A percentile compares a stretch with the other conserved stretches of the same genome.
Evolutionary conservation across 2,329 filamentous ascomycete genomes (phyloP).

Genomic region (Trichoderma sp.): DNA sequence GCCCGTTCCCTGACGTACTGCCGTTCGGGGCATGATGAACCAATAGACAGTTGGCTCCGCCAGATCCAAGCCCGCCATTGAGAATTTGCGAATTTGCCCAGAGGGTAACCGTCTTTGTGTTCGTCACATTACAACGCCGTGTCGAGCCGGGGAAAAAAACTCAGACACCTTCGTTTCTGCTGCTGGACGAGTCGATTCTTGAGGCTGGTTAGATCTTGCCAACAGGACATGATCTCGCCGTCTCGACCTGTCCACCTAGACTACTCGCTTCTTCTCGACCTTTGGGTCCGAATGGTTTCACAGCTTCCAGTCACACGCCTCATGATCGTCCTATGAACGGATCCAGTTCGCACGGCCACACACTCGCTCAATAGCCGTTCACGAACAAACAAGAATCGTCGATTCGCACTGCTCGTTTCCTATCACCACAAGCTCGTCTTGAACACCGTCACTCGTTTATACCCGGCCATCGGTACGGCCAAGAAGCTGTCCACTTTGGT

Average conservation of each 20-base stretch:
- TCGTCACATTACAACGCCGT: conserved; percentile 12
- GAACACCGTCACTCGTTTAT: not conserved
- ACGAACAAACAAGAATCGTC: not conserved
- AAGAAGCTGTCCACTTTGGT: not conserved
- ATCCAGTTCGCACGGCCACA: conserved; percentile 8
- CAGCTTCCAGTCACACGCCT: not conserved
- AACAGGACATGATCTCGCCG: not conserved
- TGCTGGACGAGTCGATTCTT: conserved; percentile 2
- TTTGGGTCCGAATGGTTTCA: conserved; percentile 3
- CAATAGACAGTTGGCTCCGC: conserved; percentile 16
- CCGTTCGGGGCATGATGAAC: conserved; percentile 26
- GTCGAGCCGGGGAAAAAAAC: not conserved
- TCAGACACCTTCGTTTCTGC: conserved; percentile 1
- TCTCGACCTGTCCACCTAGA: conserved; percentile 3
- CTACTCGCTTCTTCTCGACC: not conserved
- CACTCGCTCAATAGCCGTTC: conserved; percentile 13
- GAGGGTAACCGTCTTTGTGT: conserved; percentile 8
- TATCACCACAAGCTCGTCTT: not conserved
- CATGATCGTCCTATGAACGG: not conserved
- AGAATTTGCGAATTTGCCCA: conserved; percentile 21
- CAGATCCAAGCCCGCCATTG: conserved; percentile 16
- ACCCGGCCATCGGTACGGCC: not conserved
- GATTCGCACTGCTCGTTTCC: conserved; percentile 16
- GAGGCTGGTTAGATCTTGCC: conserved; percentile 4
- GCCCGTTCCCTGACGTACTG: conserved; percentile 24